phyloP scores from a whole-genome alignment of 2,329 filamentous ascomycete species.

The Colletotrichum filicis region DNA sequence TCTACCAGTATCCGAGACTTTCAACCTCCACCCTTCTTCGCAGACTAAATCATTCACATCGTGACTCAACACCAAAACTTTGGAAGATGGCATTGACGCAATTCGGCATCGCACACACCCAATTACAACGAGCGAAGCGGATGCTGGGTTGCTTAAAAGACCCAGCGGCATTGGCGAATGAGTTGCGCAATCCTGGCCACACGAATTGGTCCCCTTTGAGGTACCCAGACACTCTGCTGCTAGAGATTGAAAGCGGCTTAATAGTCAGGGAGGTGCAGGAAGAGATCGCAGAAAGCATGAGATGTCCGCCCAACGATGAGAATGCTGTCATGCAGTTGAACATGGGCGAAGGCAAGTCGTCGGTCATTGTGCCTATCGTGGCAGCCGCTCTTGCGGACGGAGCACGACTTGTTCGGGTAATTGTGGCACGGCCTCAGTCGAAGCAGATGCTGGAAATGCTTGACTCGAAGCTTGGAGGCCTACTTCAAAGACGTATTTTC shows the following conservation, averaged over 20 bases:
- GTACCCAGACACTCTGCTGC: constrained; percentile 69
- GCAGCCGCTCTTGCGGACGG: constrained; percentile 63
- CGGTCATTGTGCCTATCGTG: constrained; percentile 75
- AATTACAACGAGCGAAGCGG: constrained; percentile 55
- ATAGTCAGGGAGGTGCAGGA: constrained; percentile 70
- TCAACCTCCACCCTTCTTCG: neutral
- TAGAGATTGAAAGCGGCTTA: constrained; percentile 73
- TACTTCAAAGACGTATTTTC: constrained; percentile 64
- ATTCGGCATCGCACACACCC: constrained; percentile 53
- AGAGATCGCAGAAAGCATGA: constrained; percentile 68
- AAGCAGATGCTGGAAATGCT: constrained; percentile 71
- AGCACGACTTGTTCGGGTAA: constrained; percentile 61
- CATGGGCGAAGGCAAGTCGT: constrained; percentile 79
- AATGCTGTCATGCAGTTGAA: constrained; percentile 74
- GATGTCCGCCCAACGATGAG: constrained; percentile 43
- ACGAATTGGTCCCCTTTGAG: constrained; percentile 62
- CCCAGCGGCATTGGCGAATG: constrained; percentile 48
- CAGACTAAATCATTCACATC: constrained; percentile 28
- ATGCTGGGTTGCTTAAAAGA: constrained; percentile 41
- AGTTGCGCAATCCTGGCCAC: constrained; percentile 63
- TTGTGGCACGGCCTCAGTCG: constrained; percentile 71
- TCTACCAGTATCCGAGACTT: neutral
- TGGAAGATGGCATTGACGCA: constrained; percentile 51
- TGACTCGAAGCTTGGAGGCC: constrained; percentile 62
- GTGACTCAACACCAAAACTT: constrained; percentile 39